A percentile compares a stretch with the other conserved stretches of the same genome.
These are phyloP conservation scores for Oryza meyeriana DNA, from an alignment of 176 grass and related monocot genomes.

Conservation along the genomic window DNA sequence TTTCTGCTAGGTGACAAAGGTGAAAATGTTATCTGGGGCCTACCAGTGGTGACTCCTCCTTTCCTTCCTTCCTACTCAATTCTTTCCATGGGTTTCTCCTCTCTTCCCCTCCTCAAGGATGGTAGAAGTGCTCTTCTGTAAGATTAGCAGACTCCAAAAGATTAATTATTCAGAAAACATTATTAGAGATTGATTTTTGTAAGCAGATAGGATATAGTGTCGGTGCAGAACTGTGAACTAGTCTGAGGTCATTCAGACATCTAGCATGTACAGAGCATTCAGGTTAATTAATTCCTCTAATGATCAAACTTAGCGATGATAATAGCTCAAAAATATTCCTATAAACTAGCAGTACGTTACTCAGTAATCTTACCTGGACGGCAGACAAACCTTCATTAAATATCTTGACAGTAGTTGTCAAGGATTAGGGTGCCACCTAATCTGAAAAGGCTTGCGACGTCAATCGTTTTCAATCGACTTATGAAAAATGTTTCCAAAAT, in stretches of 20 bases:
- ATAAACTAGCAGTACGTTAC: not conserved
- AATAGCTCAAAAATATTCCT: not conserved
- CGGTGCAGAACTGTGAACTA: not conserved
- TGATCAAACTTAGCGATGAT: not conserved
- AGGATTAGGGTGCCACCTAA: conserved; percentile 18
- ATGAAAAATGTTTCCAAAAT: conserved; percentile 20
- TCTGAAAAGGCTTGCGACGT: not conserved
- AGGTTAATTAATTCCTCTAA: not conserved
- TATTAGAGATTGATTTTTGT: not conserved
- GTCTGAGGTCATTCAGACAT: not conserved
- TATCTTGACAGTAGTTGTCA: conserved; percentile 5
- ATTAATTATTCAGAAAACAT: not conserved
- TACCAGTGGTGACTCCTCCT: conserved; percentile 15
- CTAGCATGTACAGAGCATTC: not conserved
- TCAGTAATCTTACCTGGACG: conserved; percentile 6
- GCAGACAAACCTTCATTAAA: conserved; percentile 2
- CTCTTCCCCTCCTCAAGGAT: no score
- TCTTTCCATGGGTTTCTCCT: no score
- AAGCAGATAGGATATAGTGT: not conserved
- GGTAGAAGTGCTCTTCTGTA: no score
- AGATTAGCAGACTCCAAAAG: not conserved
- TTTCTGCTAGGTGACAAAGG: conserved; percentile 27
- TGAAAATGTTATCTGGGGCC: conserved; percentile 43
- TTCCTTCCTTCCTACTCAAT: conserved; percentile 26
- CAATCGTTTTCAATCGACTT: conserved; percentile 26